These are phyloP conservation scores for Ophiostoma ulmi DNA, from an alignment of 2,329 filamentous ascomycete species.

Conservation along the genomic window DNA sequence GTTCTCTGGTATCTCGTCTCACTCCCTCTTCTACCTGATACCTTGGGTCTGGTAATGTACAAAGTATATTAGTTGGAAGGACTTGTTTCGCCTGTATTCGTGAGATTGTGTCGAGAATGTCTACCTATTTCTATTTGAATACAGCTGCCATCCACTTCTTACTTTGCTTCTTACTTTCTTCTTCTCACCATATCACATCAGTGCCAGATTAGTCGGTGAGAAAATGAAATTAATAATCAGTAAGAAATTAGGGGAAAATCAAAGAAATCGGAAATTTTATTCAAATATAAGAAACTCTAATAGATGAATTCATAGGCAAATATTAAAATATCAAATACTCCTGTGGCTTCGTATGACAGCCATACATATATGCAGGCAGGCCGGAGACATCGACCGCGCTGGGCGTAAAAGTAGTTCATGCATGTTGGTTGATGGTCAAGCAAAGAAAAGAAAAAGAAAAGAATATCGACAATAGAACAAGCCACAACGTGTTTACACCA, in stretches of 20 bases:
- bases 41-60: neutral
- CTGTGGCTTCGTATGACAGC: neutral
- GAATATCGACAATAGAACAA: neutral
- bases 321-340: neutral
- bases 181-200: conserved; percentile 1
- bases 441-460: neutral
- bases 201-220: neutral
- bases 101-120: too few species aligned
- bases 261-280: too few species aligned
- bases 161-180: too few species aligned
- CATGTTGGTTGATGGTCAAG: neutral
- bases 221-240: neutral
- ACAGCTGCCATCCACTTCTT: neutral
- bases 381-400: neutral
- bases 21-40: neutral
- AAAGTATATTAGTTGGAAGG: neutral
- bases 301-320: too few species aligned
- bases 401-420: neutral
- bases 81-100: neutral
- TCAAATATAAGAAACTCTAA: too few species aligned
- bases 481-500: neutral
- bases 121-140: neutral
- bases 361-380: neutral
- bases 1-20: neutral
- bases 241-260: neutral